Percentiles rank a stretch among this genome's conserved stretches.
These are phyloP conservation scores for Cercospora sesami DNA, from an alignment of 2,329 filamentous ascomycete species.

Conservation along the genomic window DNA sequence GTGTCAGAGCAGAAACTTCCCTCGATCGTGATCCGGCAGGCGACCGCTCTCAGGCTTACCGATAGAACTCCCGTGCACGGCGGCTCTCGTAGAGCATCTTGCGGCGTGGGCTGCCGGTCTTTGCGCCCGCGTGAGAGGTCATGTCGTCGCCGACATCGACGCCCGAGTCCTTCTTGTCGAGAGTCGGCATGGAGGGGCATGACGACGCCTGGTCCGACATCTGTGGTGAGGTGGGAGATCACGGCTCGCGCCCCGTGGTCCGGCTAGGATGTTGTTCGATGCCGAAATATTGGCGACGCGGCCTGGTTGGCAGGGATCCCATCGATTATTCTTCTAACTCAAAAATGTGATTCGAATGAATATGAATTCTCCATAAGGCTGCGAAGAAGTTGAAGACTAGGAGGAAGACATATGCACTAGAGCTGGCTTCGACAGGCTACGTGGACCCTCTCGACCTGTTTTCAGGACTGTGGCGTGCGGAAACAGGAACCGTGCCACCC, in stretches of 20 bases:
- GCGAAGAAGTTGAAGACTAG: not conserved
- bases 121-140: conserved; percentile 13
- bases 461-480: conserved; percentile 1
- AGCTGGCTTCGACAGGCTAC: not conserved
- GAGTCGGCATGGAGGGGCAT: conserved; percentile 14
- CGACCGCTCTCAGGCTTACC: conserved; percentile 17
- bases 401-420: not conserved
- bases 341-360: not conserved
- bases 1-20: conserved; percentile 13
- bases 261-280: conserved; percentile 8
- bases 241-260: conserved; percentile 9
- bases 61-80: conserved; percentile 38
- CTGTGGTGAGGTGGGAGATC: conserved; percentile 5
- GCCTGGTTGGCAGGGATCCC: conserved; percentile 2
- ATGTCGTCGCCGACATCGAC: conserved; percentile 19
- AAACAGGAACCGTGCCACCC: not conserved
- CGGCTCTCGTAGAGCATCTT: conserved; percentile 31
- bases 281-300: conserved; percentile 11
- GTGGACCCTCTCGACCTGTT: conserved; percentile 1
- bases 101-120: conserved; percentile 16
- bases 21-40: not conserved
- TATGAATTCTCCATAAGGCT: not conserved
- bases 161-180: conserved; percentile 16
- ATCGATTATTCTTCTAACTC: conserved; percentile 4
- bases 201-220: conserved; percentile 7